Evolutionary conservation across 177 flowering plant genomes (phyloP).

Genomic region (Vitis hybrid): DNA sequence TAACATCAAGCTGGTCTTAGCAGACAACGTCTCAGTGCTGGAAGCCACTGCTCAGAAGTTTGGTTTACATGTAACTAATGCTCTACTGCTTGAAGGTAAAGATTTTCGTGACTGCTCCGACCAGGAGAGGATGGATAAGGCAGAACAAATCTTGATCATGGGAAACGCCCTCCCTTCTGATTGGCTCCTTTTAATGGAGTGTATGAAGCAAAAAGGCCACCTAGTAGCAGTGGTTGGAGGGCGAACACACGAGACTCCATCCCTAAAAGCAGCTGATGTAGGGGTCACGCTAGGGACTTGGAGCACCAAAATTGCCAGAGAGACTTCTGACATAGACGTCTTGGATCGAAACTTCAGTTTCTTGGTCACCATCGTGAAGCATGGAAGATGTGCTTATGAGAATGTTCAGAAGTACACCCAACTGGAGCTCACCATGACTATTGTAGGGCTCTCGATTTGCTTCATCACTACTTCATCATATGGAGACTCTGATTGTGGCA

Average conservation of each 20-base stretch:
- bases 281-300: slow-evolving; percentile 15
- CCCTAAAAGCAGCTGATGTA: slow-evolving; percentile 24
- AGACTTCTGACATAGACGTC: slow-evolving; percentile 4
- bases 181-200: slow-evolving; percentile 12
- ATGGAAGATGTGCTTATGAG: slow-evolving; percentile 7
- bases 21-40: slow-evolving; percentile 1
- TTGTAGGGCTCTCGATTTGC: slow-evolving; percentile 2
- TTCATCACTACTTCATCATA: not conserved
- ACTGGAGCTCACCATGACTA: slow-evolving; percentile 5
- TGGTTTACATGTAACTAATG: not conserved
- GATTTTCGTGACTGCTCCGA: not conserved
- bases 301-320: slow-evolving; percentile 7
- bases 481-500: slow-evolving; percentile 2
- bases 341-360: slow-evolving; percentile 2
- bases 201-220: slow-evolving; percentile 16
- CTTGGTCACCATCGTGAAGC: not conserved
- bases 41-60: not conserved
- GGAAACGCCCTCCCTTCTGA: slow-evolving; percentile 12
- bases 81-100: slow-evolving; percentile 9
- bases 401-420: slow-evolving; percentile 16
- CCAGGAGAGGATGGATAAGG: slow-evolving; percentile 7
- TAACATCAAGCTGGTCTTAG: not conserved
- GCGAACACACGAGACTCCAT: slow-evolving; percentile 19
- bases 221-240: slow-evolving; percentile 21
- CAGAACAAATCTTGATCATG: slow-evolving; percentile 9